Percentiles rank a stretch among this genome's conserved stretches.
Evolutionary conservation across 768 basidiomycete genomes (phyloP).

Genomic region (Hypholoma fasciculare): DNA sequence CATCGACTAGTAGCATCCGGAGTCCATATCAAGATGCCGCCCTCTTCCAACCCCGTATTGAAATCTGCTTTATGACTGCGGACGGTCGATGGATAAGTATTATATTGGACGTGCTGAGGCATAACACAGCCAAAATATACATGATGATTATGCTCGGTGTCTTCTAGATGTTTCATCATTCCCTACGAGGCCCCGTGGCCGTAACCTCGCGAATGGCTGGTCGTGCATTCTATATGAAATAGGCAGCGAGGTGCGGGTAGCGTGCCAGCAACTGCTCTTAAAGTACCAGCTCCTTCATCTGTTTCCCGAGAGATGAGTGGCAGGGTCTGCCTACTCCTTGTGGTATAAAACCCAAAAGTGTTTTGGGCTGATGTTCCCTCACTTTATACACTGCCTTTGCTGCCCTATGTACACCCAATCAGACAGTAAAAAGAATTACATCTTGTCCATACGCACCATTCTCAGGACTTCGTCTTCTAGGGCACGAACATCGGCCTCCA

Average conservation of each 20-base stretch:
- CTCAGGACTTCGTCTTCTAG: slow-evolving; percentile 64
- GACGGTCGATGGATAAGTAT: too few relatives aligned
- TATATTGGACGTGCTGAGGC: too few relatives aligned
- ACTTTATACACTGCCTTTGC: not conserved
- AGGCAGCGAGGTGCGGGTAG: not conserved
- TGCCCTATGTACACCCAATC: not conserved
- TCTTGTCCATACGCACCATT: slow-evolving; percentile 38
- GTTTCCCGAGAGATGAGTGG: not conserved
- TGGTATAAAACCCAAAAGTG: not conserved
- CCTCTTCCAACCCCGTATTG: slow-evolving; percentile 28
- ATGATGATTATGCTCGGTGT: too few relatives aligned
- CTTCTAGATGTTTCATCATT: too few relatives aligned
- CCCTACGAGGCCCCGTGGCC: too few relatives aligned
- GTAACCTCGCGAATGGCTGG: too few relatives aligned
- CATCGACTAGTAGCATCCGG: slow-evolving; percentile 54
- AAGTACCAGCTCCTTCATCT: not conserved
- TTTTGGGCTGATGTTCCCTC: too few relatives aligned
- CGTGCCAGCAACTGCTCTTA: not conserved
- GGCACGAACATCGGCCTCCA: slow-evolving; percentile 61
- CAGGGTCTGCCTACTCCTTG: not conserved
- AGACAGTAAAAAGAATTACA: not conserved
- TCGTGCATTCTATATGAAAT: not conserved
- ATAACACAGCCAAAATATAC: too few relatives aligned
- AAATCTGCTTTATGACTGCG: not conserved
- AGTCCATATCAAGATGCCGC: slow-evolving; percentile 53